A percentile compares a stretch with the other conserved stretches of the same genome.
Conservation (phyloP, 805 yeast genomes). For the Saccharomycopsis synnaedendra region DNA sequence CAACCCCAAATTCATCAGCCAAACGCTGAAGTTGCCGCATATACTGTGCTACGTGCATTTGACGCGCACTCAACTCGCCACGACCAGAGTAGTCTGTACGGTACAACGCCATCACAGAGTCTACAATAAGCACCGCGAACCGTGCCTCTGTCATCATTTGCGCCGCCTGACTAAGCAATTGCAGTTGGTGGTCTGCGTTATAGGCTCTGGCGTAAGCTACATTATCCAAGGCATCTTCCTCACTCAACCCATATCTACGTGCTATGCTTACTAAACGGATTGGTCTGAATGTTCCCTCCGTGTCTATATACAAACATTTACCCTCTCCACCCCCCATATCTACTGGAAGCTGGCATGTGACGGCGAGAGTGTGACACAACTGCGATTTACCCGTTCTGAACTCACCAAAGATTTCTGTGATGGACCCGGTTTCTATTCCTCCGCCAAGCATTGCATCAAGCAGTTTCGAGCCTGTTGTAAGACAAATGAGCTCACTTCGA, state of each 20-base stretch:
- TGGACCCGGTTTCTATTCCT: constrained; percentile 94
- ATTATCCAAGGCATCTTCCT: constrained; percentile 89
- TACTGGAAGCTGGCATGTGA: constrained; percentile 90
- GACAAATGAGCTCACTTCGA: constrained; percentile 79
- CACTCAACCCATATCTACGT: constrained; percentile 80
- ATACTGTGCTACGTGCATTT: constrained; percentile 85
- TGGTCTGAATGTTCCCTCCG: constrained; percentile 96
- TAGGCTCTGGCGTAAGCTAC: constrained; percentile 97
- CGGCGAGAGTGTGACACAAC: constrained; percentile 91
- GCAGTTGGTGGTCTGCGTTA: constrained; percentile 92
- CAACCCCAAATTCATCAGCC: constrained; percentile 97
- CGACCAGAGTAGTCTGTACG: constrained; percentile 93
- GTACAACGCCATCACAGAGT: constrained; percentile 92
- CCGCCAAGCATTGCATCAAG: constrained; percentile 91
- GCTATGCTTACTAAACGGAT: constrained; percentile 83
- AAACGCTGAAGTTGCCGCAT: constrained; percentile 85
- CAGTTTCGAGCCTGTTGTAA: constrained; percentile 93
- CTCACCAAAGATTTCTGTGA: constrained; percentile 94
- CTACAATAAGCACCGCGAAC: constrained; percentile 85
- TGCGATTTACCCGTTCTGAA: constrained; percentile 97
- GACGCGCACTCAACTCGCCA: constrained; percentile 92
- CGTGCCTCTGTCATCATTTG: constrained; percentile 93
- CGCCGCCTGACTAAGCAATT: constrained; percentile 80
- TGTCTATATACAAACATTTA: constrained; percentile 88
- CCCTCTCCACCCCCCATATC: constrained; percentile 99